Conservation (phyloP, 148 eudicot genomes). For the Rhododendron simsii region DNA sequence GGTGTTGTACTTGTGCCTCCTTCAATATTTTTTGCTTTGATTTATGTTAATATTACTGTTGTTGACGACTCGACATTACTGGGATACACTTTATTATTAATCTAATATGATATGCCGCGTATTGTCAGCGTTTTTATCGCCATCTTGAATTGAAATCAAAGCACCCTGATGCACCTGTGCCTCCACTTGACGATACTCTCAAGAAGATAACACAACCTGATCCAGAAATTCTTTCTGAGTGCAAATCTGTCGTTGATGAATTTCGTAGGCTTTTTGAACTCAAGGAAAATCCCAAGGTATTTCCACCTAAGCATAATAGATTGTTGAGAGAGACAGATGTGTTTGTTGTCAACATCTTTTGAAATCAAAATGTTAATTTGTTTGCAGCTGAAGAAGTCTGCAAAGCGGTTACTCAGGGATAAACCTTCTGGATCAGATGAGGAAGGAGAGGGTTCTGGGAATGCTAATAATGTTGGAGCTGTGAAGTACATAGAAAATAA, state of each 20-base stretch:
- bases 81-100: neutral
- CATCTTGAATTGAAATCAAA: constrained; percentile 73
- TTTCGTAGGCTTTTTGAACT: constrained; percentile 65
- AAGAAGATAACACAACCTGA: constrained; percentile 74
- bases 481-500: constrained; percentile 29
- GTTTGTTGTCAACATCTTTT: neutral
- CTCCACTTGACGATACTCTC: constrained; percentile 84
- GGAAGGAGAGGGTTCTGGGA: constrained; percentile 39
- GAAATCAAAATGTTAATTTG: neutral
- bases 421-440: constrained; percentile 67
- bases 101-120: constrained; percentile 4
- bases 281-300: constrained; percentile 83
- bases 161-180: constrained; percentile 71
- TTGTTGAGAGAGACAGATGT: neutral
- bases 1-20: neutral
- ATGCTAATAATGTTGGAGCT: constrained; percentile 25
- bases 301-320: neutral
- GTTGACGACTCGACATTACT: neutral
- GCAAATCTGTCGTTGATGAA: constrained; percentile 60
- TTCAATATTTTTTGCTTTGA: neutral
- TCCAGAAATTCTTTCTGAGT: constrained; percentile 55
- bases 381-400: constrained; percentile 78
- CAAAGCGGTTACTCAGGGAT: constrained; percentile 51
- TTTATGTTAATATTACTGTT: neutral
- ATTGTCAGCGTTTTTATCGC: constrained; percentile 73